A percentile compares a stretch with the other conserved stretches of the same genome.
Evolutionary conservation across 257 asterid species (phyloP).

Genomic region (Nicotiana obtusifolia): DNA sequence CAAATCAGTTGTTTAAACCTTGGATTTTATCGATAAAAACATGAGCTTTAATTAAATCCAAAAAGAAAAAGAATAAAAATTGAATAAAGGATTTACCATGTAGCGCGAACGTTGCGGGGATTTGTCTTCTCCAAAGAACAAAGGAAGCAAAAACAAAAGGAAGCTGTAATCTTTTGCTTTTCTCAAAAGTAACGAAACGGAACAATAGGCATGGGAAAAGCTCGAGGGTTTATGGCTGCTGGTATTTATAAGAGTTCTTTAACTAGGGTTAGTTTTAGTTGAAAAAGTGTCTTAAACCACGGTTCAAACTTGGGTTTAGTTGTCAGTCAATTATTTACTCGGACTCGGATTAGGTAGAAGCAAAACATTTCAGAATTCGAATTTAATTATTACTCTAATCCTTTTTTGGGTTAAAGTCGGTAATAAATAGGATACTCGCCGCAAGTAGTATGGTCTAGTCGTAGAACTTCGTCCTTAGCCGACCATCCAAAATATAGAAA

Average conservation of each 20-base stretch:
- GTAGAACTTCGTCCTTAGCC: no score
- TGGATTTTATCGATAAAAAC: neutral
- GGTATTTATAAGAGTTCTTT: neutral
- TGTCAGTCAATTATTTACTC: neutral
- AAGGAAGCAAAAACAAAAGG: neutral
- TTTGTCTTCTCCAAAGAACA: constrained; percentile 6
- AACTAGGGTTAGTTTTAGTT: neutral
- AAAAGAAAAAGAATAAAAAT: neutral
- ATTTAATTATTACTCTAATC: neutral
- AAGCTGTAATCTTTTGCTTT: neutral
- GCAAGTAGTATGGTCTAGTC: neutral
- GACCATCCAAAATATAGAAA: no score
- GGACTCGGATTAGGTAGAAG: neutral
- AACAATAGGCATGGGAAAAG: constrained; percentile 3
- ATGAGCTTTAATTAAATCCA: neutral
- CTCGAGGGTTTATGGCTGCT: neutral
- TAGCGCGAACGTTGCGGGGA: neutral
- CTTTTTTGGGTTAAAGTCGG: neutral
- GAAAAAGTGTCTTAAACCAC: neutral
- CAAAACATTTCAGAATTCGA: neutral
- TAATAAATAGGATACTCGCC: neutral
- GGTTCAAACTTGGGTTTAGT: neutral
- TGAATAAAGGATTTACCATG: neutral
- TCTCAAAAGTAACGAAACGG: neutral
- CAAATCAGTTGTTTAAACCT: neutral